Conservation (phyloP, 2,329 filamentous ascomycete species). For the Thielaviopsis euricoi region DNA sequence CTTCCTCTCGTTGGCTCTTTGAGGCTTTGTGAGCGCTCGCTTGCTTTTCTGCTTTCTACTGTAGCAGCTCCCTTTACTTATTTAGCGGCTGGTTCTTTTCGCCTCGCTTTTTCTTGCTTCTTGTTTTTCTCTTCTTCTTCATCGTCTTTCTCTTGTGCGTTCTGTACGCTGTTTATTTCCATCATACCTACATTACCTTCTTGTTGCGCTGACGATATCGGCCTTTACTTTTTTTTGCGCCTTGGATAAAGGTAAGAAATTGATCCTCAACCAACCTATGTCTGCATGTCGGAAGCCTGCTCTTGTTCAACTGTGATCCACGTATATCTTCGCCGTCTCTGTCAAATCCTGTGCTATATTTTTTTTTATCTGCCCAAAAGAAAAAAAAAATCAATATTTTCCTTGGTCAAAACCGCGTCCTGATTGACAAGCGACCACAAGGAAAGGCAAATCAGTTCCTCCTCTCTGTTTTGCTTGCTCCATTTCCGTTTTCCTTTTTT, state of each 20-base stretch:
- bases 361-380: background rate
- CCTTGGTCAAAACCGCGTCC: background rate
- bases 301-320: background rate
- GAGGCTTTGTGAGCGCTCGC: background rate
- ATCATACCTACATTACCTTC: background rate
- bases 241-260: background rate
- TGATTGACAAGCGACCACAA: background rate
- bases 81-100: background rate
- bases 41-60: background rate
- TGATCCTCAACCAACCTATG: background rate
- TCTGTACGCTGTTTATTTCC: background rate
- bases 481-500: background rate
- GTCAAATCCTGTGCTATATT: background rate
- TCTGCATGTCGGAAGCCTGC: background rate
- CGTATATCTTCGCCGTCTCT: background rate
- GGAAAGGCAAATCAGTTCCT: background rate
- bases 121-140: background rate
- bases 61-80: background rate
- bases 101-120: background rate
- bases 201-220: background rate
- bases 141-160: background rate
- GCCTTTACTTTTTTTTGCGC: background rate
- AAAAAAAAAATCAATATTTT: background rate
- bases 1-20: no score
- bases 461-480: background rate